A percentile compares a stretch with the other conserved stretches of the same genome.
Evolutionary conservation across 2,329 filamentous ascomycete genomes (phyloP).

Genomic region (Alternaria atra): DNA sequence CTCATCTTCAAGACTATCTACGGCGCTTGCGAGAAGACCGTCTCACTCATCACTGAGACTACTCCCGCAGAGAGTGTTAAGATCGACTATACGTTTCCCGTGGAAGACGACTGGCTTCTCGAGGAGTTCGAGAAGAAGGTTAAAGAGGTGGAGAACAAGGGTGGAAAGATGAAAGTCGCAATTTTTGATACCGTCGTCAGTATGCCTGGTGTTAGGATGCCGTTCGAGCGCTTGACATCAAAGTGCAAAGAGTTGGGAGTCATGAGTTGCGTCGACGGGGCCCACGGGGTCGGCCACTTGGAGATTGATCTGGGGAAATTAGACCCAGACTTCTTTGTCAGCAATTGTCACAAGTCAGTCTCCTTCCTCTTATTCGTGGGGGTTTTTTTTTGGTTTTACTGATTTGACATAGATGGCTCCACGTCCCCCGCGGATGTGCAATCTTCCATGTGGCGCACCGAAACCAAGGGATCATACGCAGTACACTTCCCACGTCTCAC

Average conservation of each 20-base stretch:
- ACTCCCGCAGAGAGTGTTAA: slow-evolving; percentile 60
- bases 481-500: slow-evolving; percentile 81
- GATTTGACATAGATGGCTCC: slow-evolving; percentile 72
- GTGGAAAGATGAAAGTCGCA: slow-evolving; percentile 72
- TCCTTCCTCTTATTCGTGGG: neutral
- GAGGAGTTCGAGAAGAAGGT: slow-evolving; percentile 68
- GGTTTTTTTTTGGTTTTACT: neutral
- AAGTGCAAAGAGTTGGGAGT: slow-evolving; percentile 74
- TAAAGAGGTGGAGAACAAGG: slow-evolving; percentile 59
- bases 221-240: slow-evolving; percentile 73
- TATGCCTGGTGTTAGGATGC: slow-evolving; percentile 79
- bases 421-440: slow-evolving; percentile 79
- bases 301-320: slow-evolving; percentile 71
- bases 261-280: slow-evolving; percentile 81
- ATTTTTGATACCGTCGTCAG: slow-evolving; percentile 84
- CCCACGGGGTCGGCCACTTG: slow-evolving; percentile 85
- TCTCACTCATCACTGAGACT: slow-evolving; percentile 77
- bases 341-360: slow-evolving; percentile 67
- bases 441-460: slow-evolving; percentile 79
- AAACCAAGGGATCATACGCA: slow-evolving; percentile 78
- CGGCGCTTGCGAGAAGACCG: slow-evolving; percentile 76
- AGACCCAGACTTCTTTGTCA: slow-evolving; percentile 86
- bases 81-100: slow-evolving; percentile 73
- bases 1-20: slow-evolving; percentile 83
- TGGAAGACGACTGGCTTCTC: slow-evolving; percentile 73